These are phyloP conservation scores for Euptelea pleiosperma DNA, from an alignment of 164 flowering plant genomes.

Conservation along the genomic window DNA sequence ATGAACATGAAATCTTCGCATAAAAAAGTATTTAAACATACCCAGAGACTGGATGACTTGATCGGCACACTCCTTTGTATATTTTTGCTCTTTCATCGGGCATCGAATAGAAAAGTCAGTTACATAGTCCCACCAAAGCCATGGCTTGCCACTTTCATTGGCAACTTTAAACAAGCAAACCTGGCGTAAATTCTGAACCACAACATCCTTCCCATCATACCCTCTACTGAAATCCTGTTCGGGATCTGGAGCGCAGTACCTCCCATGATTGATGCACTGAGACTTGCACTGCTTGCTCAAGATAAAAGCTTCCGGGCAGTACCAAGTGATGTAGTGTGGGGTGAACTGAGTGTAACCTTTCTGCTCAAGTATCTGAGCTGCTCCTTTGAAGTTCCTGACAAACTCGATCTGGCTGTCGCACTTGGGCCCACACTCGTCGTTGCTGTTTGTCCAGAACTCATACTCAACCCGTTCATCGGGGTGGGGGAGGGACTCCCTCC, in stretches of 20 bases:
- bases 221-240: conserved; percentile 86
- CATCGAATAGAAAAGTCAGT: conserved; percentile 91
- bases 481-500: conserved; percentile 92
- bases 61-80: conserved; percentile 82
- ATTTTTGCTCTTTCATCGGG: conserved; percentile 89
- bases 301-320: conserved; percentile 81
- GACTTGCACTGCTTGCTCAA: conserved; percentile 90
- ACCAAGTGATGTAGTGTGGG: conserved; percentile 97
- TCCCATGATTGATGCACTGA: conserved; percentile 95
- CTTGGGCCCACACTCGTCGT: conserved; percentile 89
- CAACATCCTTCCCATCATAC: conserved; percentile 95
- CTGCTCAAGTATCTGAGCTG: conserved; percentile 85
- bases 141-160: conserved; percentile 77
- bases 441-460: conserved; percentile 94
- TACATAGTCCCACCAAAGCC: conserved; percentile 99
- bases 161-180: conserved; percentile 79
- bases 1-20: not conserved
- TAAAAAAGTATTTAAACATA: conserved; percentile 25
- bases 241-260: conserved; percentile 98
- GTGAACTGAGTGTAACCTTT: conserved; percentile 87
- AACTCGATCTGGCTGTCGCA: conserved; percentile 88
- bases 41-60: conserved; percentile 78
- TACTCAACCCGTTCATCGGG: conserved; percentile 96
- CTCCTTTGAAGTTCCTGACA: conserved; percentile 81
- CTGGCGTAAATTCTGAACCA: conserved; percentile 83